A percentile compares a stretch with the other conserved stretches of the same genome.
phyloP scores from a whole-genome alignment of 192 early-diverging fungal genomes.

The Backusella circina region DNA sequence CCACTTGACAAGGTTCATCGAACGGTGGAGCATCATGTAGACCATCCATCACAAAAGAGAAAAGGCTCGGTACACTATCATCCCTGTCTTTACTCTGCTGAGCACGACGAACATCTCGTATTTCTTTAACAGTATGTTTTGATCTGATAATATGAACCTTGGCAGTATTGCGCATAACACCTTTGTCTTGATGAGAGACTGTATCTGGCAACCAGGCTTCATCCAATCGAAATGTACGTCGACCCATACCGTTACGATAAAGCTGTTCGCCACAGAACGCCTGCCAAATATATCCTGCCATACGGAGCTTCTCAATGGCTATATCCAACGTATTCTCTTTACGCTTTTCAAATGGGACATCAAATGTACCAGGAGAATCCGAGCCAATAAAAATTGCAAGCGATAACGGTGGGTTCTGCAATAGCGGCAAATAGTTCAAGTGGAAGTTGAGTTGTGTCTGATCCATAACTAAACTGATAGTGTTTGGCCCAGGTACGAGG shows the following conservation, averaged over 20 bases:
- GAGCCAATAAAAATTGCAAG: constrained; percentile 54
- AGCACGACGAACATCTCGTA: constrained; percentile 52
- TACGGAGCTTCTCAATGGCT: constrained; percentile 55
- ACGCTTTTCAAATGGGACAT: constrained; percentile 53
- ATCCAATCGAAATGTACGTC: constrained; percentile 63
- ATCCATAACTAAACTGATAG: constrained; percentile 44
- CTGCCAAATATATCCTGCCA: constrained; percentile 68
- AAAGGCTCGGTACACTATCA: constrained; percentile 41
- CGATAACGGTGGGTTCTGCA: constrained; percentile 56
- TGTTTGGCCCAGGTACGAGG: constrained; percentile 52
- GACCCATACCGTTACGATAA: constrained; percentile 63
- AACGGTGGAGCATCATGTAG: constrained; percentile 44
- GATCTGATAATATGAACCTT: constrained; percentile 51
- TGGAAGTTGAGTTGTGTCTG: constrained; percentile 27
- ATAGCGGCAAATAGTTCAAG: constrained; percentile 43
- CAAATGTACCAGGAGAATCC: constrained; percentile 55
- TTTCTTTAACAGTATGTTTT: constrained; percentile 45
- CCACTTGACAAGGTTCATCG: constrained; percentile 38
- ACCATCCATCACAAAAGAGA: constrained; percentile 45
- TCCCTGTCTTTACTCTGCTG: constrained; percentile 46
- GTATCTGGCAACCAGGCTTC: constrained; percentile 54
- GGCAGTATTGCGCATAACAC: constrained; percentile 44
- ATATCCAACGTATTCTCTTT: constrained; percentile 43
- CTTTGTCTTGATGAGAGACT: constrained; percentile 41
- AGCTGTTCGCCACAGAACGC: constrained; percentile 70